Percentiles rank a stretch among this genome's conserved stretches.
These are phyloP conservation scores for Fusarium miscanthi DNA, from an alignment of 2,329 filamentous ascomycete species.

Conservation along the genomic window DNA sequence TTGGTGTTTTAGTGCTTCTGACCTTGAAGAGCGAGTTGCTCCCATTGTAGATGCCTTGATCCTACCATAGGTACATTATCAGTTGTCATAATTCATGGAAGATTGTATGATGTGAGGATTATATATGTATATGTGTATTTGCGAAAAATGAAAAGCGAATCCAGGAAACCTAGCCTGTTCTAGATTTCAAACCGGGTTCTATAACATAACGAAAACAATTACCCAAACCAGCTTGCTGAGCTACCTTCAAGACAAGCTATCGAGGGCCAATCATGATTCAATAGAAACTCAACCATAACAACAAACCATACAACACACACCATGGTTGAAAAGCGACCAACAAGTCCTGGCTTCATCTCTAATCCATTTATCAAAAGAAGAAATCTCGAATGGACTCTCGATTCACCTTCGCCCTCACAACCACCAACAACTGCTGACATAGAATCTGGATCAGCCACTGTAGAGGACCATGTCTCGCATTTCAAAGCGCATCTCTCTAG, in stretches of 20 bases:
- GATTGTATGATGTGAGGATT: no score
- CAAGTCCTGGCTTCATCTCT: slow-evolving; percentile 51
- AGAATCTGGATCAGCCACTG: slow-evolving; percentile 52
- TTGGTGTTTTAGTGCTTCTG: not conserved
- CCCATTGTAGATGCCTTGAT: not conserved
- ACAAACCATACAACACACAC: not conserved
- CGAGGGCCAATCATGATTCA: not conserved
- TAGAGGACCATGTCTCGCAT: slow-evolving; percentile 54
- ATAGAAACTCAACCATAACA: slow-evolving; percentile 6
- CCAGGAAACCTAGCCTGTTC: not conserved
- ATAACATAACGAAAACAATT: not conserved
- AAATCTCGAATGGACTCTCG: slow-evolving; percentile 58
- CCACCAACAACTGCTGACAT: slow-evolving; percentile 50
- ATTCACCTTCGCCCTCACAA: slow-evolving; percentile 17
- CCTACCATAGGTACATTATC: not conserved
- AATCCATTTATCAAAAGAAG: slow-evolving; percentile 61
- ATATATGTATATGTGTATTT: not conserved
- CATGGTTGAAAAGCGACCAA: slow-evolving; percentile 46
- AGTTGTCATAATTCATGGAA: no score
- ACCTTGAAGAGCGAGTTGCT: not conserved
- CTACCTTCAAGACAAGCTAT: not conserved
- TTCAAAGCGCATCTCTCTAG: slow-evolving; percentile 51
- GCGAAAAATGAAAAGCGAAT: not conserved
- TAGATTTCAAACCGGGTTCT: no score
- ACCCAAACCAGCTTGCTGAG: not conserved